Evolutionary conservation across 2,329 filamentous ascomycete genomes (phyloP).

Genomic region (Diaporthe sp.): DNA sequence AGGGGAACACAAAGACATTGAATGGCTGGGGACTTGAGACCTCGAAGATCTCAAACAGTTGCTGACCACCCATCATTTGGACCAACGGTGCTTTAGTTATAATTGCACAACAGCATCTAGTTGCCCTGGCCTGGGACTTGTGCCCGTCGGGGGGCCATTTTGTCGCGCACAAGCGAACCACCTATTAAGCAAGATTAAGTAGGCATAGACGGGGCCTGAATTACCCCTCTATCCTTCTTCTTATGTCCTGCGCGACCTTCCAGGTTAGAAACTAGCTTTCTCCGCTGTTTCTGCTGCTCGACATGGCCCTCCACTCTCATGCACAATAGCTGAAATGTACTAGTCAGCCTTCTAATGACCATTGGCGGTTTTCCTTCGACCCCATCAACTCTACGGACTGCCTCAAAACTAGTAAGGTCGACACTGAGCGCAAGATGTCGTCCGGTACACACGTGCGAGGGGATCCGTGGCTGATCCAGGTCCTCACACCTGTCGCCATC

Average conservation of each 20-base stretch:
- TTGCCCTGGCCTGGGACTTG: neutral
- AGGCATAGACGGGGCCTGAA: neutral
- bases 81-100: neutral
- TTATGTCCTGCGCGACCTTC: neutral
- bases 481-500: neutral
- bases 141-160: neutral
- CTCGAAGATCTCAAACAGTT: neutral
- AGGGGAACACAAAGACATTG: no score
- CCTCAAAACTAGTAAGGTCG: no score
- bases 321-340: neutral
- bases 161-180: neutral
- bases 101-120: neutral
- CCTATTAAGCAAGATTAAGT: neutral
- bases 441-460: conserved; percentile 1
- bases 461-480: conserved; percentile 6
- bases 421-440: neutral
- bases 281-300: neutral
- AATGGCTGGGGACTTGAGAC: neutral
- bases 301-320: no score
- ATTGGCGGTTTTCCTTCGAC: neutral
- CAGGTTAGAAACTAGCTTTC: neutral
- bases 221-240: no score
- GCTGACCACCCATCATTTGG: neutral
- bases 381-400: neutral
- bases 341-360: neutral